Conservation (phyloP, 2,329 filamentous ascomycete species). For the Fusarium protoensiforme region DNA sequence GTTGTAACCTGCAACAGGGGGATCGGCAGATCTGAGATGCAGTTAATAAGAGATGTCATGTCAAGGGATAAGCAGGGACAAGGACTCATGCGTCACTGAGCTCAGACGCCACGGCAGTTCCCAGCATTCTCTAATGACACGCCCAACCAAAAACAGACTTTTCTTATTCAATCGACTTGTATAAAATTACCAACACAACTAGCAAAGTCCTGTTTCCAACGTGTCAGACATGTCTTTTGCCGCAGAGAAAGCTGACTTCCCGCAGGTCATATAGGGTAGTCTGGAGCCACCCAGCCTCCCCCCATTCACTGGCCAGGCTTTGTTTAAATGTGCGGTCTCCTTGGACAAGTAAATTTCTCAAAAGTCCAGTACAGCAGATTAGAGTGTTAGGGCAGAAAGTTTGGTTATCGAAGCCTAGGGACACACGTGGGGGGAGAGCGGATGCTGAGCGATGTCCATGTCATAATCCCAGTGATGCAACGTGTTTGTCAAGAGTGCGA, state of each 20-base stretch:
- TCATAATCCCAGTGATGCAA: neutral
- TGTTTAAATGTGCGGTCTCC: neutral
- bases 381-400: neutral
- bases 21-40: neutral
- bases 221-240: too few species aligned
- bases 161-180: neutral
- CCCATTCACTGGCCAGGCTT: neutral
- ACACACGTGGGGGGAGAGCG: neutral
- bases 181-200: neutral
- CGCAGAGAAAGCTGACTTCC: neutral
- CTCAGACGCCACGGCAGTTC: neutral
- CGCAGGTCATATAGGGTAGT: neutral
- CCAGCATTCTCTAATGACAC: neutral
- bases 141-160: neutral
- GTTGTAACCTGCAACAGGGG: neutral
- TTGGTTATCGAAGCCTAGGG: neutral
- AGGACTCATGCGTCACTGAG: neutral
- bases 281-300: neutral
- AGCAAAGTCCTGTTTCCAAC: neutral
- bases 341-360: neutral
- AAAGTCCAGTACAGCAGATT: neutral
- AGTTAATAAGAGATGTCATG: neutral
- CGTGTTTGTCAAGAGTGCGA: neutral
- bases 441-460: neutral
- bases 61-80: neutral